These are phyloP conservation scores for Leccinum arenicola DNA, from an alignment of 768 basidiomycete species.

Conservation along the genomic window DNA sequence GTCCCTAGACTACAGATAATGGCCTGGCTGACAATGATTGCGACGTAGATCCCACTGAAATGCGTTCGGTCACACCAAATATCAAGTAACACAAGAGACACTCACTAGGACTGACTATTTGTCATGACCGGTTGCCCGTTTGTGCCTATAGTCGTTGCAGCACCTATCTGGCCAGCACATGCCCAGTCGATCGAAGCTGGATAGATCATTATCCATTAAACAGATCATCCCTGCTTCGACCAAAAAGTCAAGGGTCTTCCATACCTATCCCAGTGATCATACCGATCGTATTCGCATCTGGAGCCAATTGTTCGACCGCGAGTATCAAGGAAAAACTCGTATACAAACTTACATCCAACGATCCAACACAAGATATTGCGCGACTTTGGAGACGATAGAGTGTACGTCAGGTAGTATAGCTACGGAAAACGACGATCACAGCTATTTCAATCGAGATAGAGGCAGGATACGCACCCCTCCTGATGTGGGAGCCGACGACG, in stretches of 20 bases:
- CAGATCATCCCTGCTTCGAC: background rate
- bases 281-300: conserved; percentile 50
- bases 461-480: conserved; percentile 29
- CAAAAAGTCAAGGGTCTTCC: background rate
- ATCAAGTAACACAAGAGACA: conserved; percentile 26
- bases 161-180: conserved; percentile 59
- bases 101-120: conserved; percentile 43
- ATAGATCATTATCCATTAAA: conserved; percentile 38
- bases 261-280: conserved; percentile 38
- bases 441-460: background rate
- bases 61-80: conserved; percentile 38
- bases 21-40: conserved; percentile 58
- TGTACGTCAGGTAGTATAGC: conserved; percentile 67
- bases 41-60: conserved; percentile 58
- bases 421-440: conserved; percentile 12
- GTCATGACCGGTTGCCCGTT: conserved; percentile 34
- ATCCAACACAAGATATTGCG: conserved; percentile 63
- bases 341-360: conserved; percentile 50
- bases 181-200: conserved; percentile 60
- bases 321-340: background rate
- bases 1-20: conserved; percentile 65
- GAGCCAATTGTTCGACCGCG: background rate
- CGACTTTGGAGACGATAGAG: conserved; percentile 49
- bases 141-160: conserved; percentile 58
- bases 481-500: conserved; percentile 37